Evolutionary conservation across 257 asterid genomes (phyloP).

Genomic region (Scutellaria minor): DNA sequence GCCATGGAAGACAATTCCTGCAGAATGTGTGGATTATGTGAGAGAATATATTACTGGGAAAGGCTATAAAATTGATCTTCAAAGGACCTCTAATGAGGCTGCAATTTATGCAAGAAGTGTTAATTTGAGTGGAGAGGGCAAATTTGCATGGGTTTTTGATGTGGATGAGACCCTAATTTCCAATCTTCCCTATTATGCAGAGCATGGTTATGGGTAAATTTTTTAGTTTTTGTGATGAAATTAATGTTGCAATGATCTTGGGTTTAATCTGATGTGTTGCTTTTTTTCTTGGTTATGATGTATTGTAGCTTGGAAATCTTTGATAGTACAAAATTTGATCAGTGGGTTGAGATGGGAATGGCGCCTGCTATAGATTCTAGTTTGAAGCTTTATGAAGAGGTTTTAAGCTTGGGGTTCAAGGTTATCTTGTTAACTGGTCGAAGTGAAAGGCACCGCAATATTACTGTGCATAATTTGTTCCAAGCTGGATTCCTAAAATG

Average conservation of each 20-base stretch:
- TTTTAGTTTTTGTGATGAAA: background rate
- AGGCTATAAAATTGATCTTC: slow-evolving; percentile 61
- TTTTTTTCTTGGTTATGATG: background rate
- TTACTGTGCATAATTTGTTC: slow-evolving; percentile 67
- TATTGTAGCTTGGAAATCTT: slow-evolving; percentile 69
- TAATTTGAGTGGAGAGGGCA: slow-evolving; percentile 57
- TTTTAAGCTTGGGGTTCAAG: slow-evolving; percentile 64
- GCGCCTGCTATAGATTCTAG: slow-evolving; percentile 65
- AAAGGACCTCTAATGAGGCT: slow-evolving; percentile 59
- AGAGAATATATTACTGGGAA: slow-evolving; percentile 57
- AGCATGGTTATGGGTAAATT: slow-evolving; percentile 75
- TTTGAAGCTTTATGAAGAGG: slow-evolving; percentile 71
- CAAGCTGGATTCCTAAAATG: slow-evolving; percentile 71
- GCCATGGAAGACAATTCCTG: slow-evolving; percentile 74
- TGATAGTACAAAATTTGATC: slow-evolving; percentile 59
- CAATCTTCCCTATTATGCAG: slow-evolving; percentile 77
- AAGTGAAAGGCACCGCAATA: slow-evolving; percentile 58
- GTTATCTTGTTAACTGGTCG: slow-evolving; percentile 74
- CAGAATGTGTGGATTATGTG: slow-evolving; percentile 70
- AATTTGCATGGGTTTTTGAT: slow-evolving; percentile 78
- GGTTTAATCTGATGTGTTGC: slow-evolving; percentile 8
- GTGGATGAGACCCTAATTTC: slow-evolving; percentile 89
- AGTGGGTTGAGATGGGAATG: slow-evolving; percentile 80
- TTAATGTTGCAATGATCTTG: background rate
- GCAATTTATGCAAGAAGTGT: slow-evolving; percentile 48